Evolutionary conservation across 2,329 filamentous ascomycete genomes (phyloP).

Genomic region (Endoconidiophora polonica): DNA sequence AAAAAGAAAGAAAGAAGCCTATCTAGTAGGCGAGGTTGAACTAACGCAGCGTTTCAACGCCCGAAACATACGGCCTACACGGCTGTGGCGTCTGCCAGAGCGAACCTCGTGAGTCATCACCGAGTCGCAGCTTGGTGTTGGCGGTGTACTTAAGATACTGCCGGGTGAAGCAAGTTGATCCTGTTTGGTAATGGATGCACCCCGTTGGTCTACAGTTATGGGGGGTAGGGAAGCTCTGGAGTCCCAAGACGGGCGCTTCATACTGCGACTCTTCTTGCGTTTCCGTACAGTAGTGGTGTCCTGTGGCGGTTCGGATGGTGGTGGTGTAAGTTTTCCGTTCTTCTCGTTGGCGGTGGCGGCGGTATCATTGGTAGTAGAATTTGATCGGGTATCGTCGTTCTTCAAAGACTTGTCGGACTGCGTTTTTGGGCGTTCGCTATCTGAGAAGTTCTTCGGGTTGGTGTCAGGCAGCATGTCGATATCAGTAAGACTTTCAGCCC

Average conservation of each 20-base stretch:
- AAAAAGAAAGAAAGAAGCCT: not conserved
- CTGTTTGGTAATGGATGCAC: not conserved
- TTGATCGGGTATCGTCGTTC: not conserved
- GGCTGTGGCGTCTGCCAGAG: not conserved
- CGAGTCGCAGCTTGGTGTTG: not conserved
- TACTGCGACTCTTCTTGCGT: slow-evolving; percentile 1
- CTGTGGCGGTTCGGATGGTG: too few species aligned
- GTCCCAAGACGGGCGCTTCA: not conserved
- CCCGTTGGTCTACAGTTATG: not conserved
- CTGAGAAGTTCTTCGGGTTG: not conserved
- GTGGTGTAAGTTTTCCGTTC: not conserved
- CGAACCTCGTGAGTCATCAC: not conserved
- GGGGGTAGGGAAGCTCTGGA: not conserved
- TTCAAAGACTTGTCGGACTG: not conserved
- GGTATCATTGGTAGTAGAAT: not conserved
- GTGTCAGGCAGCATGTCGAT: slow-evolving; percentile 6
- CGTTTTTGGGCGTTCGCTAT: not conserved
- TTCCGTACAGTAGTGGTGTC: not conserved
- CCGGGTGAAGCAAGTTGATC: not conserved
- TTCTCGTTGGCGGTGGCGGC: not conserved
- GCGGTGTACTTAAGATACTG: not conserved
- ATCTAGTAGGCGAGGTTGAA: not conserved
- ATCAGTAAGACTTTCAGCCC: slow-evolving; percentile 8
- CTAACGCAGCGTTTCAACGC: slow-evolving; percentile 7
- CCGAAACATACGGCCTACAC: slow-evolving; percentile 2